Conservation (phyloP, 202 grass and related monocot genomes). For the Alloteropsis angusta region DNA sequence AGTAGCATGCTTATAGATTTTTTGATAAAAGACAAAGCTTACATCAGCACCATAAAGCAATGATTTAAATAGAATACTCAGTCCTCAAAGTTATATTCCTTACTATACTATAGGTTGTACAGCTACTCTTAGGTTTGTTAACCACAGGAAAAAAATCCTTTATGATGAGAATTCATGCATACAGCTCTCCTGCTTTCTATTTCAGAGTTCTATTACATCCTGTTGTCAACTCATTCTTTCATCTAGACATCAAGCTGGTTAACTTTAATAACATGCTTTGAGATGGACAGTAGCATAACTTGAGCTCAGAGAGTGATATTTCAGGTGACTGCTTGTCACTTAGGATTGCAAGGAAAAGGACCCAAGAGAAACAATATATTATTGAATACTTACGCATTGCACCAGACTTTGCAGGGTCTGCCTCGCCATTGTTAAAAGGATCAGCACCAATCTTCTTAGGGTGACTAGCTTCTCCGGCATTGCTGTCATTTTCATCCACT, state of each 20-base stretch:
- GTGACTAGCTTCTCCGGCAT: slow-evolving; percentile 31
- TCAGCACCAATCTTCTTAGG: slow-evolving; percentile 58
- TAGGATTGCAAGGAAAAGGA: slow-evolving; percentile 7
- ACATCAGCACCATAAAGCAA: not conserved
- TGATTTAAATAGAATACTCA: no score
- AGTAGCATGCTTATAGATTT: not conserved
- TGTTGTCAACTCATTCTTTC: not conserved
- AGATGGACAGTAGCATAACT: not conserved
- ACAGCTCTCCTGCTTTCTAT: not conserved
- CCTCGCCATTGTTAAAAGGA: slow-evolving; percentile 69
- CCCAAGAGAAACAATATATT: not conserved
- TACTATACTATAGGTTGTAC: not conserved
- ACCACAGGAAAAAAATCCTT: not conserved
- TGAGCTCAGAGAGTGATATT: not conserved
- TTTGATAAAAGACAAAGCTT: not conserved
- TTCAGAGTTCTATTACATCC: not conserved
- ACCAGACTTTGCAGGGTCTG: slow-evolving; percentile 68
- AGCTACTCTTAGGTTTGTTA: not conserved
- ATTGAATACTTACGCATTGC: slow-evolving; percentile 67
- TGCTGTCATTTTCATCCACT: slow-evolving; percentile 38
- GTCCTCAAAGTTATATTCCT: not conserved
- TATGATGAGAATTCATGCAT: not conserved
- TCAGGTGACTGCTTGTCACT: not conserved
- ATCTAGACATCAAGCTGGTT: not conserved
- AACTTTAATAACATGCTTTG: not conserved